These are phyloP conservation scores for Mucor velutinosus DNA, from an alignment of 371 early-diverging fungal species.

Conservation along the genomic window DNA sequence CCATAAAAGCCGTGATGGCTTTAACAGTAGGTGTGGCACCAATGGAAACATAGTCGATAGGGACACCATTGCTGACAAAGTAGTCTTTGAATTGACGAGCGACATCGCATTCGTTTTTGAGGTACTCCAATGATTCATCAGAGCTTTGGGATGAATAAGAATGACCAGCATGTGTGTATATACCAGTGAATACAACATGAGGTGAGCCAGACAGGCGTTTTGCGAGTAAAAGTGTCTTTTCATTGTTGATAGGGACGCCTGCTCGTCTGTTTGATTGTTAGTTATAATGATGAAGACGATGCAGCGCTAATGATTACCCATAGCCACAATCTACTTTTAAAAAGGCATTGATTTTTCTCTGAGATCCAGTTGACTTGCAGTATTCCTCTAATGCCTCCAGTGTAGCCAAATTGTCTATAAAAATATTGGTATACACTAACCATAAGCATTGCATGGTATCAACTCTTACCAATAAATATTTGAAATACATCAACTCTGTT, in stretches of 20 bases:
- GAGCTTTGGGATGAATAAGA: conserved; percentile 37
- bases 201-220: conserved; percentile 32
- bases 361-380: conserved; percentile 6
- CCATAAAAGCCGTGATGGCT: conserved; percentile 17
- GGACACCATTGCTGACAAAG: conserved; percentile 22
- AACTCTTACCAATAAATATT: conserved; percentile 38
- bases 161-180: conserved; percentile 51
- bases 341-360: conserved; percentile 27
- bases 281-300: background rate
- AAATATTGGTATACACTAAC: background rate
- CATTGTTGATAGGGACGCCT: conserved; percentile 35
- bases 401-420: conserved; percentile 34
- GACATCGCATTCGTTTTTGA: conserved; percentile 35
- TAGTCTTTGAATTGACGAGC: conserved; percentile 34
- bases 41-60: conserved; percentile 32
- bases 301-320: conserved; percentile 23
- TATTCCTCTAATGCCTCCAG: conserved; percentile 42
- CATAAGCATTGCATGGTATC: background rate
- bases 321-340: conserved; percentile 51
- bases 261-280: conserved; percentile 35
- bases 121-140: conserved; percentile 28
- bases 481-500: conserved; percentile 29
- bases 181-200: conserved; percentile 29
- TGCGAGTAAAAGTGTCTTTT: conserved; percentile 31
- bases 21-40: conserved; percentile 51